Evolutionary conservation across 106 monocot genomes (phyloP), one percentile per base, ranked within the genome.

Genomic region (Xerophyta viscosa): DNA sequence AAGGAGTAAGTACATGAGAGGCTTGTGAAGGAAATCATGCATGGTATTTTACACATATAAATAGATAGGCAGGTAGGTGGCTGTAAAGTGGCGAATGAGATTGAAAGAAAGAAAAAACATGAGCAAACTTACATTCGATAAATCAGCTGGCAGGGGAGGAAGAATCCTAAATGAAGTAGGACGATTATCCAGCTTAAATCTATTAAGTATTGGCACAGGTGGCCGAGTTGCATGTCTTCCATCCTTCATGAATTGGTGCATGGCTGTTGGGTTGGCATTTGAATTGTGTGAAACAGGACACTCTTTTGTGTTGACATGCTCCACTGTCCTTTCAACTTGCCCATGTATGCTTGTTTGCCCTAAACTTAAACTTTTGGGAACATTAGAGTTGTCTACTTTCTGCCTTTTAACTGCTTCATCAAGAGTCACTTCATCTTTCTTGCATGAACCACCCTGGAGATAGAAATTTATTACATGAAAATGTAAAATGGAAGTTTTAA

Each of bases 121-220:
- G n/a, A 47, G 46, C 27, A 21, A 73, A n/a, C 88, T 89, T 71
- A 98, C 96, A 82, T 76, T 72, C 37, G 75, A 57, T 62, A 98
- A 57, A 58, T 66, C 89, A 46, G 60, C 56, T 20, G 89, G 89
- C 23, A 98, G 52, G 50, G 93, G 89, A 56, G 89, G 70, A 73
- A 98, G 76, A 56, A 98, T 54, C 71, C 76, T 70, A 68, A 98
- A 98, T 53, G 72, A 78, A 64, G 80, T 72, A 37, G 81, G 73
- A 31, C 70, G 81, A 31, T 88, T 84, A 49, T 94, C 88, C 37
- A 81, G 56, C 75, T 81, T 82, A 57, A 70, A 84, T 57, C 73
- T 78, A 68, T 82, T 73, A 29, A 46, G 23, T 20, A 28, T 31
- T 19, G 65, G 37, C 55, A 41, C 57, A 31, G 51, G 50, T 6